Evolutionary conservation across 2,329 filamentous ascomycete species (phyloP), one percentile per base, ranked within the genome.

Genomic region (Onygenales sp.): DNA sequence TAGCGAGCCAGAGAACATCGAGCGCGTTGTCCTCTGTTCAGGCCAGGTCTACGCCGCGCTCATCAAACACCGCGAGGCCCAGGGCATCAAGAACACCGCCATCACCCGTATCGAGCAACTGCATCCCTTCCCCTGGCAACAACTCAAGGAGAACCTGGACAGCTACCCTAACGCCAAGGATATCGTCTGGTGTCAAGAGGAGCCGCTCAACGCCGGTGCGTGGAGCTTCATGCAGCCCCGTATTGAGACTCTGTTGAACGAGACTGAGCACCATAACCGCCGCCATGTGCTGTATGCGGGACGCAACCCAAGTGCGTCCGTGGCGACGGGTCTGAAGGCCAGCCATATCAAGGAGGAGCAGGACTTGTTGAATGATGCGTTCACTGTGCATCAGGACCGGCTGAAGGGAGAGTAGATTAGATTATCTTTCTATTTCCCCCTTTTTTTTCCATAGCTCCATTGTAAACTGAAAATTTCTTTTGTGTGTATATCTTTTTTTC

Each of bases 141-240:
- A 93, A 73, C 83, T 98, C 52, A 88, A 87, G 78, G 92, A 97
- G 72, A 97, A 97, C 77, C 81, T 98, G 52, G 92, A 98, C 77
- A 83, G 78, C 72, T 98, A 98, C 78, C 89, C 91, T 69, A 98
- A 98, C 72, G 92, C 92, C 63, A 88, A 96, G 81, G 92, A 90
- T 59, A 90, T 98, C 61, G 90, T 98, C 58, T 98, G 91, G 91
- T 85, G 83, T 62, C 93, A 98, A 75, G 93, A 98, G 72, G 93
- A 98, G 78, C 93, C 93, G 34, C 82, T 98, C 56, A 98, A 98
- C 70, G 93, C 93, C 7, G 93, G 93, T 71, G 88, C 88, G 46
- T 98, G 93, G 93, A 90, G 84, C 68, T 97, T 93, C 75, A 88
- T 86, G n/a, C 93, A 98, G 76, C 93, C 93, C 34, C 86, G 93